phyloP scores from a whole-genome alignment of 164 flowering plant genomes.

The Saururus chinensis region DNA sequence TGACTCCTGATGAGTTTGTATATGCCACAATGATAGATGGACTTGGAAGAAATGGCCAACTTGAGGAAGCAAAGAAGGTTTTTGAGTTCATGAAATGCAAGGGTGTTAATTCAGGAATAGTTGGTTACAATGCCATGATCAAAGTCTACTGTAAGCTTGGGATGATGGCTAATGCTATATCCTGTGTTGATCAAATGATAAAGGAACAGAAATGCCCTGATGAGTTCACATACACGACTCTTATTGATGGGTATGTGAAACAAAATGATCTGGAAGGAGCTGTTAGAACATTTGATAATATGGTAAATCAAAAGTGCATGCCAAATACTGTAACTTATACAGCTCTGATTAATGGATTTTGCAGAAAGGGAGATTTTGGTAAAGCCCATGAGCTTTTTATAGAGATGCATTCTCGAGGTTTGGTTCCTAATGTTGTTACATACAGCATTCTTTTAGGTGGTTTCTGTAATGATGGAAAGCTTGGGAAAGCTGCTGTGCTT shows the following conservation, averaged over 20 bases:
- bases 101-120: slow-evolving; percentile 40
- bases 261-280: slow-evolving; percentile 50
- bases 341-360: slow-evolving; percentile 68
- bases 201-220: slow-evolving; percentile 38
- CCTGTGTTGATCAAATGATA: slow-evolving; percentile 40
- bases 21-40: slow-evolving; percentile 70
- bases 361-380: slow-evolving; percentile 31
- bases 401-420: slow-evolving; percentile 39
- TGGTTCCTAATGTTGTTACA: slow-evolving; percentile 73
- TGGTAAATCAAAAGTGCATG: slow-evolving; percentile 38
- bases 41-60: slow-evolving; percentile 38
- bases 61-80: slow-evolving; percentile 49
- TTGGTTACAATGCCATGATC: slow-evolving; percentile 67
- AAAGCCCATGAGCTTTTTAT: slow-evolving; percentile 42
- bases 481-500: slow-evolving; percentile 41
- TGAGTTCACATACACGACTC: slow-evolving; percentile 57
- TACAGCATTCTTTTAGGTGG: slow-evolving; percentile 54
- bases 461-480: slow-evolving; percentile 51
- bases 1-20: slow-evolving; percentile 51
- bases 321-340: slow-evolving; percentile 76
- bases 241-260: slow-evolving; percentile 69
- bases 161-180: slow-evolving; percentile 53
- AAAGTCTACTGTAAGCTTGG: slow-evolving; percentile 78
- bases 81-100: slow-evolving; percentile 35
- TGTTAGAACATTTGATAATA: slow-evolving; percentile 30